A percentile compares a stretch with the other conserved stretches of the same genome.
These are phyloP conservation scores for Arthrobotrys entomopaga DNA, from an alignment of 2,329 filamentous ascomycete species.

Conservation along the genomic window DNA sequence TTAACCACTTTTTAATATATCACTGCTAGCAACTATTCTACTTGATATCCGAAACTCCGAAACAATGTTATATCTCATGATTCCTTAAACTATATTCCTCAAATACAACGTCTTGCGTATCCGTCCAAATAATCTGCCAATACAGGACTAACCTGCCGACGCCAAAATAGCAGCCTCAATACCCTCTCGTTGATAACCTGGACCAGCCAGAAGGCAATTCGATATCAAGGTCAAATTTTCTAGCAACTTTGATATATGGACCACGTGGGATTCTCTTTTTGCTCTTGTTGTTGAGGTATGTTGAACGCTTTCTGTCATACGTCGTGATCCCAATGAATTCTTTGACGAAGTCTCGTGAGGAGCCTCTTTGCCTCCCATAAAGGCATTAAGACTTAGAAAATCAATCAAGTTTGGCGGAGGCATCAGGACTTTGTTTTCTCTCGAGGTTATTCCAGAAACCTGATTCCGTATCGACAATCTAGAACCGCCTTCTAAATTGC, in stretches of 20 bases:
- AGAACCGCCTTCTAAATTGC: no score
- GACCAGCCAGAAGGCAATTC: slow-evolving; percentile 1
- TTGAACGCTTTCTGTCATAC: no score
- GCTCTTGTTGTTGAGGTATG: no score
- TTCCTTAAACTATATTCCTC: no score
- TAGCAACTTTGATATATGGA: slow-evolving; percentile 9
- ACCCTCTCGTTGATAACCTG: neutral
- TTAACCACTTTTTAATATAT: no score
- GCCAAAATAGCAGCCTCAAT: slow-evolving; percentile 13
- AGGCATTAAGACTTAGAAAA: neutral
- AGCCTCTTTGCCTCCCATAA: neutral
- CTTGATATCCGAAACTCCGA: no score
- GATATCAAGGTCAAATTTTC: slow-evolving; percentile 5
- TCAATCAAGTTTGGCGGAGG: slow-evolving; percentile 18
- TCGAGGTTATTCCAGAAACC: neutral
- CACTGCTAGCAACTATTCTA: no score
- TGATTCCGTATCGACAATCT: neutral
- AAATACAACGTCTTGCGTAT: no score
- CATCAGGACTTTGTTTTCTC: neutral
- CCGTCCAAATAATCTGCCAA: neutral
- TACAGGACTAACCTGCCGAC: neutral
- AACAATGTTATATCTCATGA: no score
- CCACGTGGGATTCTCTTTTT: neutral
- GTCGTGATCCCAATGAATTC: neutral
- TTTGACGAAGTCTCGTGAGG: no score